A percentile compares a stretch with the other conserved stretches of the same genome.
Evolutionary conservation across 768 basidiomycete genomes (phyloP).

Genomic region (Suillus hirtellus): DNA sequence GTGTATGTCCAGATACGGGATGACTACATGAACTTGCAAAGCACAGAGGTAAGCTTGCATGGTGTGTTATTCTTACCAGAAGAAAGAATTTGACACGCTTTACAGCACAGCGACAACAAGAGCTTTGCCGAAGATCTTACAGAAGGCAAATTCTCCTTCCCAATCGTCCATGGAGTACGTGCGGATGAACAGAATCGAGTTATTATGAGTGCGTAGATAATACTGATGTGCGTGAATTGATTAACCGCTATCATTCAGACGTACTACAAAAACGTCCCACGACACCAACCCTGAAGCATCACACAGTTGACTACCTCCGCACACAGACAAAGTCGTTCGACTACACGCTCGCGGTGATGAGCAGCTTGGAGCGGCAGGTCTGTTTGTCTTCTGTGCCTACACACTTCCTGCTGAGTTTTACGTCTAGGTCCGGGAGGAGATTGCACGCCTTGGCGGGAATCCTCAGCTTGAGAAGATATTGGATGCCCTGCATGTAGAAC

Average conservation of each 20-base stretch:
- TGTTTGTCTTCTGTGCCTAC: slow-evolving; percentile 1
- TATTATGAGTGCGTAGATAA: slow-evolving; percentile 67
- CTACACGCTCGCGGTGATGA: slow-evolving; percentile 76
- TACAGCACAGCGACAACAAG: slow-evolving; percentile 63
- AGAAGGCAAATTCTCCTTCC: slow-evolving; percentile 83
- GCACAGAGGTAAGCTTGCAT: slow-evolving; percentile 59
- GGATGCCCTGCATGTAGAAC: slow-evolving; percentile 48
- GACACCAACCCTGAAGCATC: slow-evolving; percentile 78
- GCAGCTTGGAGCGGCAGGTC: slow-evolving; percentile 60
- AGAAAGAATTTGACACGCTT: neutral
- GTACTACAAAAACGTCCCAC: slow-evolving; percentile 90
- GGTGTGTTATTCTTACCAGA: neutral
- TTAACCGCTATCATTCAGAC: slow-evolving; percentile 45
- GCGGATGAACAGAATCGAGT: slow-evolving; percentile 77
- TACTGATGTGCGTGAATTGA: neutral
- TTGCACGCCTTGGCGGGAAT: slow-evolving; percentile 79
- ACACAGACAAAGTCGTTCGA: slow-evolving; percentile 79
- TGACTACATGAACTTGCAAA: slow-evolving; percentile 94
- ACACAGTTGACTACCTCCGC: slow-evolving; percentile 79
- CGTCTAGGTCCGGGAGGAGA: slow-evolving; percentile 55
- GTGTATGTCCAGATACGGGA: slow-evolving; percentile 98
- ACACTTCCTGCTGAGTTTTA: neutral
- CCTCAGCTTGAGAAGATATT: slow-evolving; percentile 56
- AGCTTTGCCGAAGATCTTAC: slow-evolving; percentile 75
- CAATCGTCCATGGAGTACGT: slow-evolving; percentile 76